Evolutionary conservation across 257 asterid species (phyloP).

Genomic region (Prunella vulgaris): DNA sequence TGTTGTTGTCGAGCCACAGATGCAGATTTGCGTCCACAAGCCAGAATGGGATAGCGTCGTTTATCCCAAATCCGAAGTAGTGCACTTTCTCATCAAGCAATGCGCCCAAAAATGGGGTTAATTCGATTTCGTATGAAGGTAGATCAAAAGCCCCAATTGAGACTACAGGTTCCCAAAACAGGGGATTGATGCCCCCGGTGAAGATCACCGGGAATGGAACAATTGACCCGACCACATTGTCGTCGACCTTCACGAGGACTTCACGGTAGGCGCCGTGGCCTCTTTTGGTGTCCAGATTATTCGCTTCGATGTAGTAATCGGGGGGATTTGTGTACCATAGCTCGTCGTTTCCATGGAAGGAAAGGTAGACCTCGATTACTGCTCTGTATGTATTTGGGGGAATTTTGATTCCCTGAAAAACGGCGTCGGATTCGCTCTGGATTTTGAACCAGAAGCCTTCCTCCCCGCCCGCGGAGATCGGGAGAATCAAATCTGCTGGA

Average conservation of each 20-base stretch:
- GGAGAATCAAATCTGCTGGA: slow-evolving; percentile 76
- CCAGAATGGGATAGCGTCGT: slow-evolving; percentile 69
- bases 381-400: slow-evolving; percentile 69
- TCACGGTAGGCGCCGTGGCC: slow-evolving; percentile 81
- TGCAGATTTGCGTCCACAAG: slow-evolving; percentile 77
- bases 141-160: slow-evolving; percentile 83
- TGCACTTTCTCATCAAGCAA: slow-evolving; percentile 58
- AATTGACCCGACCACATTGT: slow-evolving; percentile 54
- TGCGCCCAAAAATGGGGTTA: slow-evolving; percentile 60
- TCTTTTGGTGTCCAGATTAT: slow-evolving; percentile 32
- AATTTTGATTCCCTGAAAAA: slow-evolving; percentile 37
- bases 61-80: slow-evolving; percentile 46
- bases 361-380: slow-evolving; percentile 66
- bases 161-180: slow-evolving; percentile 85
- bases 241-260: slow-evolving; percentile 58
- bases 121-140: slow-evolving; percentile 70
- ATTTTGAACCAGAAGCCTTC: slow-evolving; percentile 73
- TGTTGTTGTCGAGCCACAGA: slow-evolving; percentile 61
- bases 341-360: slow-evolving; percentile 80
- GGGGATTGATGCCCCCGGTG: slow-evolving; percentile 75
- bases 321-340: slow-evolving; percentile 93
- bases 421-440: slow-evolving; percentile 39
- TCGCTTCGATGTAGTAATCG: slow-evolving; percentile 48
- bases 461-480: slow-evolving; percentile 50
- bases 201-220: slow-evolving; percentile 81